A percentile compares a stretch with the other conserved stretches of the same genome.
Conservation (phyloP, 169 alveolate species). For the Cryptosporidium xiaoi region DNA sequence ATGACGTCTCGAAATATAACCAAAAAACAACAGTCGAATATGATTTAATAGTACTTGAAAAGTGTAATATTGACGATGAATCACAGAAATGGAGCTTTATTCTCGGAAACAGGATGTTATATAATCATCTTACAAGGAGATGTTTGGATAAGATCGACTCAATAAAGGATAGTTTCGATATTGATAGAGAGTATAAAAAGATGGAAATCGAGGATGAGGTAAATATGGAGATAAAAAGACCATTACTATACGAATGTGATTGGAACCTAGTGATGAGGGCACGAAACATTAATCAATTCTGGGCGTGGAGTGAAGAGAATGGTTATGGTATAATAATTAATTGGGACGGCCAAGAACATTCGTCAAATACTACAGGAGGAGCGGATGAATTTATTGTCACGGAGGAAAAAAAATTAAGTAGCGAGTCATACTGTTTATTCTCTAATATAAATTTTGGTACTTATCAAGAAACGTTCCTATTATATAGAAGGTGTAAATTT, state of each 20-base stretch:
- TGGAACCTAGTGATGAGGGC: slow-evolving; percentile 74
- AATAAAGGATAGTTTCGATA: neutral
- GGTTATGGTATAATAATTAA: slow-evolving; percentile 19
- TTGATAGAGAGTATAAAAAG: neutral
- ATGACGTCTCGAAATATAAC: slow-evolving; percentile 38
- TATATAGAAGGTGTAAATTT: slow-evolving; percentile 8
- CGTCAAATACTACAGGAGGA: slow-evolving; percentile 56
- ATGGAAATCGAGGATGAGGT: neutral
- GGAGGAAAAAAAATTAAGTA: slow-evolving; percentile 17
- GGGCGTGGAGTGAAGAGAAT: slow-evolving; percentile 56
- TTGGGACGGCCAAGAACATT: slow-evolving; percentile 63
- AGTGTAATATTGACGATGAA: slow-evolving; percentile 30
- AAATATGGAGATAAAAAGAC: neutral
- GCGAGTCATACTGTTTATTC: slow-evolving; percentile 26
- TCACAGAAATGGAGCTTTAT: slow-evolving; percentile 59
- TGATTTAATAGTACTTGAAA: slow-evolving; percentile 14
- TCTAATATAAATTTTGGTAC: slow-evolving; percentile 13
- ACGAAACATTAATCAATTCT: slow-evolving; percentile 55
- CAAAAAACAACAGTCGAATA: slow-evolving; percentile 35
- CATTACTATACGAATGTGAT: slow-evolving; percentile 39
- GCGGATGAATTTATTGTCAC: slow-evolving; percentile 62
- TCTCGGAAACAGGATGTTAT: slow-evolving; percentile 63
- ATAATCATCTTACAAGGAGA: slow-evolving; percentile 13
- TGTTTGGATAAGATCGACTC: slow-evolving; percentile 28
- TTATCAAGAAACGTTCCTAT: slow-evolving; percentile 4